Base-by-base conservation (phyloP, 2,329 filamentous ascomycete species). In the Lasiodiplodia sp. region DNA sequence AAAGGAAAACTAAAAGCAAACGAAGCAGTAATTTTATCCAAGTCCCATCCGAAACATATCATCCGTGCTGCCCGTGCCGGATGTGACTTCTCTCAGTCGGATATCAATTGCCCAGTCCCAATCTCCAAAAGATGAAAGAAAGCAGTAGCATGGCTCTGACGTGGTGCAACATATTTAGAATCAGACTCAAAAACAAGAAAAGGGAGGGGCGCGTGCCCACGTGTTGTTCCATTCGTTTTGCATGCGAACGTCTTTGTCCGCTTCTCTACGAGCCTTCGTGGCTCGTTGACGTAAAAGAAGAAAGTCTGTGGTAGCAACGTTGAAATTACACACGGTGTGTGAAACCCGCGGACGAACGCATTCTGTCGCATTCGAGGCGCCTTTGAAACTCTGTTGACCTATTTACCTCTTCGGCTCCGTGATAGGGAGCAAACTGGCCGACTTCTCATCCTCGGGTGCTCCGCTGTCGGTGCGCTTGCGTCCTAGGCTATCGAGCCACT, bases 401-500 rank as follows among this genome's bases (percentile, higher is more conserved):
- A n/a, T 11, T 38, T 52, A 67, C 6, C 58, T 60, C 28, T 52
- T 57, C 14, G 21, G 21, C 28, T 38, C 47, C 7, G 65, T 38
- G 25, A 38, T 52, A 10, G 56, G 44, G 2, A 68, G 31, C 10
- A 23, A 25, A 16, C 55, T 44, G 18, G 34, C 47, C 14, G 56
- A 38, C n/a, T 68, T 68, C 51, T 68, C 66, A 28, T 68, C 66
- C 18, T 21, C 14, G 28, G 66, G 47, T 23, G 4, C 23, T 44
- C 34, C 49, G 21, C 55, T 56, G 14, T 60, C 47, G 10, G 52
- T 56, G 25, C 62, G 69, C 68, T 73, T 79, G 51, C 83, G 80
- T 44, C 85, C 92, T 69, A 97, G 84, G 23, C 90, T 86, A 69
- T 94, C 91, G 72, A 95, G 92, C 96, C 96, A 98, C 73, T 91